Percentiles rank a stretch among this genome's conserved stretches.
Evolutionary conservation across 1,139 yeast species (phyloP).

Genomic region (Candida sojae): DNA sequence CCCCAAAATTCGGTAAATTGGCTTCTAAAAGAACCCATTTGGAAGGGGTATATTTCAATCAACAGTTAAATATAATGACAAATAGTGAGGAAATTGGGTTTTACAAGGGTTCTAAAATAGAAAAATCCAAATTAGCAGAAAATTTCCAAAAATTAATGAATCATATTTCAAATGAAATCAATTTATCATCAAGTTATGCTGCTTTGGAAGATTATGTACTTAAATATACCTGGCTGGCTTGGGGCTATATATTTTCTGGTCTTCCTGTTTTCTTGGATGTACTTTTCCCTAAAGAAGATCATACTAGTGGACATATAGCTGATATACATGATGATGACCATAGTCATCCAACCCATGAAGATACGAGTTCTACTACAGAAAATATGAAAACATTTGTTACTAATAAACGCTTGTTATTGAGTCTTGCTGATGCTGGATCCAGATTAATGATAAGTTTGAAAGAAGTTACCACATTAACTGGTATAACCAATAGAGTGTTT

Average conservation of each 20-base stretch:
- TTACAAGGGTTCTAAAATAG: conserved; percentile 87
- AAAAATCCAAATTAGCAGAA: conserved; percentile 63
- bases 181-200: conserved; percentile 58
- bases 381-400: conserved; percentile 89
- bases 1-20: conserved; percentile 86
- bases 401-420: conserved; percentile 85
- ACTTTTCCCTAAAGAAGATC: conserved; percentile 33
- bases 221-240: conserved; percentile 92
- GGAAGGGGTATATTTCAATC: conserved; percentile 88
- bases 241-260: conserved; percentile 89
- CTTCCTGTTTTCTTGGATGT: conserved; percentile 70
- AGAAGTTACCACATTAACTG: conserved; percentile 88
- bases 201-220: conserved; percentile 83
- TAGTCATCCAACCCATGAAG: conserved; percentile 11
- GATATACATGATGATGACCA: conserved; percentile 6
- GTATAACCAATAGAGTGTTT: conserved; percentile 86
- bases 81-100: conserved; percentile 95
- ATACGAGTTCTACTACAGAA: conserved; percentile 27
- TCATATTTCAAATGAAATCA: conserved; percentile 52
- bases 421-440: conserved; percentile 96
- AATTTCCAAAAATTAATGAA: conserved; percentile 56
- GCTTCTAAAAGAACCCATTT: conserved; percentile 73
- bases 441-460: conserved; percentile 93
- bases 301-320: conserved; percentile 10
- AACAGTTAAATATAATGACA: conserved; percentile 80